These are phyloP conservation scores for Podospora australis DNA, from an alignment of 495 filamentous ascomycete genomes.

Conservation along the genomic window DNA sequence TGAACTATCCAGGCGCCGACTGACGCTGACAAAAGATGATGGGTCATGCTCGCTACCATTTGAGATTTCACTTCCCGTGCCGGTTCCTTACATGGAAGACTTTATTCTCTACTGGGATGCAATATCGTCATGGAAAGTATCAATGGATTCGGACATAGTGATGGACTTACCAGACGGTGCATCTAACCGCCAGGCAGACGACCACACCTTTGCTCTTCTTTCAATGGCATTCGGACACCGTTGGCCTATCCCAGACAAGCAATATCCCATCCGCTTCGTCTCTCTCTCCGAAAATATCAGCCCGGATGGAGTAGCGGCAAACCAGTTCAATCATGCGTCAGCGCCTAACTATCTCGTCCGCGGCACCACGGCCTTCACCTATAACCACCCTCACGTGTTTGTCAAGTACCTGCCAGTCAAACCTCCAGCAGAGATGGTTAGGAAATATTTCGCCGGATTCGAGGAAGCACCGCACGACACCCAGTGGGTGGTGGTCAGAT, in stretches of 20 bases:
- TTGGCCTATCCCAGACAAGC: constrained; percentile 24
- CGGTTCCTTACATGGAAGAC: constrained; percentile 33
- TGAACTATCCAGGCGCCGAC: constrained; percentile 23
- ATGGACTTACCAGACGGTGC: no score
- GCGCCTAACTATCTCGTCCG: constrained; percentile 29
- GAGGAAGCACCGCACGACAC: constrained; percentile 27
- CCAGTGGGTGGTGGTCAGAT: constrained; percentile 44
- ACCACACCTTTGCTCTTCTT: constrained; percentile 44
- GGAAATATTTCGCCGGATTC: constrained; percentile 17
- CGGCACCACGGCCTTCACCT: constrained; percentile 10
- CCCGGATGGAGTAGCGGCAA: constrained; percentile 9
- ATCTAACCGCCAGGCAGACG: no score
- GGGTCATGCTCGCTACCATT: constrained; percentile 30
- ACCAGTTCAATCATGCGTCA: constrained; percentile 6
- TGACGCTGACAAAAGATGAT: constrained; percentile 28
- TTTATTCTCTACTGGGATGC: constrained; percentile 48
- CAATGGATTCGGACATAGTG: constrained; percentile 25
- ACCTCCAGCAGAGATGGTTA: constrained; percentile 25
- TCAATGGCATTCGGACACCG: constrained; percentile 44
- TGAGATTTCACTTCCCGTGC: constrained; percentile 40
- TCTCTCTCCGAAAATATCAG: constrained; percentile 13
- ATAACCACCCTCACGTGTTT: constrained; percentile 28
- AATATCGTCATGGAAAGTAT: constrained; percentile 34
- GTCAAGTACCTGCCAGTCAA: constrained; percentile 28
- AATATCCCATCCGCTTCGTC: constrained; percentile 34